Conservation (phyloP, 768 basidiomycete genomes). For the Clitopilus passeckerianus region DNA sequence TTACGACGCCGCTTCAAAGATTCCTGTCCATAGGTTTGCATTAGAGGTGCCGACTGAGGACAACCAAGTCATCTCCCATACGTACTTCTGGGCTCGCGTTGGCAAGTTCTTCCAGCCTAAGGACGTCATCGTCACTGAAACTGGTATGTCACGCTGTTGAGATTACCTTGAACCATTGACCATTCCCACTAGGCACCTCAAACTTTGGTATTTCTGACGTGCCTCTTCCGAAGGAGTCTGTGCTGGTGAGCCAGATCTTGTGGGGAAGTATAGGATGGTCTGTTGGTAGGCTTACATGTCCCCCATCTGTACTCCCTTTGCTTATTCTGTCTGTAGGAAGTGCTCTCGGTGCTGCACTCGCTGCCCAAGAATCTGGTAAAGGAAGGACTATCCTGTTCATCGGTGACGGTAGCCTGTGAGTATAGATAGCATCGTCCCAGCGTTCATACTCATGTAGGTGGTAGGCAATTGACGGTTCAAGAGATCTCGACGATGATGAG, state of each 20-base stretch:
- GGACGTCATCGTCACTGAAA: conserved; percentile 85
- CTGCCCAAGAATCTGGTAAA: conserved; percentile 57
- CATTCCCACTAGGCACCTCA: conserved; percentile 51
- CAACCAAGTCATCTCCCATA: conserved; percentile 59
- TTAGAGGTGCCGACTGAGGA: conserved; percentile 45
- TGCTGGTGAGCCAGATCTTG: conserved; percentile 71
- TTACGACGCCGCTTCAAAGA: conserved; percentile 29
- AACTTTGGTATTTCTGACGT: conserved; percentile 84
- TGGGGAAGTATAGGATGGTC: conserved; percentile 95
- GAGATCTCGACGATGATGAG: conserved; percentile 83
- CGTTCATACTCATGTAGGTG: conserved; percentile 3
- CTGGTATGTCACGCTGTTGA: conserved; percentile 38
- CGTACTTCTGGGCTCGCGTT: conserved; percentile 82
- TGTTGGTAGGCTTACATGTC: conserved; percentile 42
- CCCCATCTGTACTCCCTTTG: not conserved
- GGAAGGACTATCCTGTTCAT: conserved; percentile 78
- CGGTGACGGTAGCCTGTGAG: conserved; percentile 79
- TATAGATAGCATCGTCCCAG: conserved; percentile 1
- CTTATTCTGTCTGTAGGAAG: conserved; percentile 31
- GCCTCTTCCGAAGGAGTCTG: conserved; percentile 64
- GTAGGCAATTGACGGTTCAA: conserved; percentile 73
- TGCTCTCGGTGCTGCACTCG: conserved; percentile 76
- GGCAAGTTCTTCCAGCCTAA: conserved; percentile 63
- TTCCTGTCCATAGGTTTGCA: conserved; percentile 41
- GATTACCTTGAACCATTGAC: not conserved